Evolutionary conservation across 2,329 filamentous ascomycete species (phyloP).

Genomic region (Aspergillus novoparasiticus): DNA sequence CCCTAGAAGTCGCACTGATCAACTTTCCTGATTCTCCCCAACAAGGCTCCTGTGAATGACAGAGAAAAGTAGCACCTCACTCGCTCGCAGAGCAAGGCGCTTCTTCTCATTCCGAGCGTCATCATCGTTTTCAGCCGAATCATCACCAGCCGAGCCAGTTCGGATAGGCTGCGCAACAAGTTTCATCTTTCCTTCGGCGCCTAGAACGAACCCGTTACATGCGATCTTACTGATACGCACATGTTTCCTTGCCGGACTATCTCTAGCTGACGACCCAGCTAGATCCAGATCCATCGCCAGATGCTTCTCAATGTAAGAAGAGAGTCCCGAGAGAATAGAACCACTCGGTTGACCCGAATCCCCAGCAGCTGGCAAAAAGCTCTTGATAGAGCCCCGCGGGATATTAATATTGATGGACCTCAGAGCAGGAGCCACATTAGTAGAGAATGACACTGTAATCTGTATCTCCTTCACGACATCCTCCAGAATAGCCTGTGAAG

Average conservation of each 20-base stretch:
- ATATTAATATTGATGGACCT: slow-evolving; percentile 39
- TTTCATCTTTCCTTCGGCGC: slow-evolving; percentile 43
- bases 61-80: slow-evolving; percentile 34
- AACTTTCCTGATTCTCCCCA: slow-evolving; percentile 15
- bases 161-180: slow-evolving; percentile 30
- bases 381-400: slow-evolving; percentile 30
- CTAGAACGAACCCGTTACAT: slow-evolving; percentile 43
- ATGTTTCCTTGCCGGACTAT: slow-evolving; percentile 24
- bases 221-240: slow-evolving; percentile 41
- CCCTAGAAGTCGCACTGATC: not conserved
- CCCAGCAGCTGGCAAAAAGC: slow-evolving; percentile 20
- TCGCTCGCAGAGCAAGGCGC: slow-evolving; percentile 31
- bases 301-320: slow-evolving; percentile 40
- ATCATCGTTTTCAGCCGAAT: slow-evolving; percentile 21
- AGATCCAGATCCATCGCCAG: slow-evolving; percentile 44
- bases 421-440: slow-evolving; percentile 36
- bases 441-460: slow-evolving; percentile 41
- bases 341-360: slow-evolving; percentile 7
- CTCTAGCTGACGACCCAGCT: slow-evolving; percentile 17
- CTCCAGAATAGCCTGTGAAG: slow-evolving; percentile 25
- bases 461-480: slow-evolving; percentile 42
- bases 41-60: slow-evolving; percentile 34
- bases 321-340: slow-evolving; percentile 32
- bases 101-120: slow-evolving; percentile 17
- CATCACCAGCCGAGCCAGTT: slow-evolving; percentile 16